Evolutionary conservation across 768 basidiomycete species (phyloP).

Genomic region (Phanerochaete sordida): DNA sequence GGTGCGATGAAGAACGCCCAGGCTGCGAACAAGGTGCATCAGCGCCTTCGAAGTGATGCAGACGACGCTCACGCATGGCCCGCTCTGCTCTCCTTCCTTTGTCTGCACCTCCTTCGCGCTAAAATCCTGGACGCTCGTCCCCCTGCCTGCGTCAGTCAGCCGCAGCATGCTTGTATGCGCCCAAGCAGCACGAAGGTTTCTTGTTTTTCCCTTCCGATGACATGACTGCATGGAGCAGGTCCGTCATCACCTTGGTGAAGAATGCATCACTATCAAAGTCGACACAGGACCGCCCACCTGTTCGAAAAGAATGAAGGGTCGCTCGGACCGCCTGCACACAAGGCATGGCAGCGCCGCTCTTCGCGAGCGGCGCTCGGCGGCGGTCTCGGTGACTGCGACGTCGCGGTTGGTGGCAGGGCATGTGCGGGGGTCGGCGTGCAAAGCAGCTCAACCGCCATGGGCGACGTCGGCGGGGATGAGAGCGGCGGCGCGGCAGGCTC

Average conservation of each 20-base stretch:
- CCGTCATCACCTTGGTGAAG: neutral
- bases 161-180: neutral
- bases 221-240: neutral
- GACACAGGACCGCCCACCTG: neutral
- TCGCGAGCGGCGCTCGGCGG: neutral
- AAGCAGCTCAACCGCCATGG: neutral
- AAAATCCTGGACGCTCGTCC: neutral
- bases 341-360: no score
- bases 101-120: neutral
- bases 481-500: neutral
- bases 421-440: neutral
- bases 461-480: neutral
- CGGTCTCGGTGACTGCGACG: neutral
- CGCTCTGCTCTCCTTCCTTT: neutral
- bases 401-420: neutral
- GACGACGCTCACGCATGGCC: neutral
- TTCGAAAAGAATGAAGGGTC: neutral
- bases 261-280: neutral
- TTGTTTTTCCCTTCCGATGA: neutral
- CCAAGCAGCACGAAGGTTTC: neutral
- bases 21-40: neutral
- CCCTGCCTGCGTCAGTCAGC: neutral
- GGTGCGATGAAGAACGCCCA: neutral
- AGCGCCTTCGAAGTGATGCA: neutral
- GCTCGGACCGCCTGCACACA: neutral